phyloP scores from a whole-genome alignment of 2,329 filamentous ascomycete species.

The Aspergillus aculeatinus region DNA sequence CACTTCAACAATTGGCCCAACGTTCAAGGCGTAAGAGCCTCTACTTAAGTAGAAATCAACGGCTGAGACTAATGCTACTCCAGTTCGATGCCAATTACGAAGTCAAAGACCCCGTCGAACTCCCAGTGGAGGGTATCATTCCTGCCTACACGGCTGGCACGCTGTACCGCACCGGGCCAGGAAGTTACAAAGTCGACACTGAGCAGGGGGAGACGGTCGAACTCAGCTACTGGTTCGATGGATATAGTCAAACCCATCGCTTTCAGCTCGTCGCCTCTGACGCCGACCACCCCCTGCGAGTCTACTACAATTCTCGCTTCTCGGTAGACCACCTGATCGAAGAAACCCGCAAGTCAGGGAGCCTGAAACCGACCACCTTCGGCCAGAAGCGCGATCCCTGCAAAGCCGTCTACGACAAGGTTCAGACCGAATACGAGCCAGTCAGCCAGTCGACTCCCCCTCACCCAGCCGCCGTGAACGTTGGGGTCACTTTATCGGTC shows the following conservation, averaged over 20 bases:
- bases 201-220: conserved; percentile 58
- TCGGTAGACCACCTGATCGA: conserved; percentile 65
- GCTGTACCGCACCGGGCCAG: conserved; percentile 73
- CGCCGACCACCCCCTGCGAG: conserved; percentile 40
- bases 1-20: conserved; percentile 53
- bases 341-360: conserved; percentile 60
- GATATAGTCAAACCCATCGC: conserved; percentile 66
- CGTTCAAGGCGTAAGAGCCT: conserved; percentile 43
- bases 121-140: conserved; percentile 64
- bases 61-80: background rate
- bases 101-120: conserved; percentile 62
- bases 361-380: conserved; percentile 60
- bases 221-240: conserved; percentile 79
- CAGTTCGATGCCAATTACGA: conserved; percentile 70
- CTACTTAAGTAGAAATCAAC: no score
- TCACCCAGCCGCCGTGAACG: conserved; percentile 62
- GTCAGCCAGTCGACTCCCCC: conserved; percentile 55
- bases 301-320: conserved; percentile 70
- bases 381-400: conserved; percentile 73
- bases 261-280: conserved; percentile 63
- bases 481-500: conserved; percentile 64
- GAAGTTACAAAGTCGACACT: conserved; percentile 62
- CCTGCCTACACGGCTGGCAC: conserved; percentile 69
- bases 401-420: conserved; percentile 68
- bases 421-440: conserved; percentile 36